Evolutionary conservation across 2,329 filamentous ascomycete genomes (phyloP), one percentile per base, ranked within the genome.

Genomic region (Tolypocladium ophioglossoides): DNA sequence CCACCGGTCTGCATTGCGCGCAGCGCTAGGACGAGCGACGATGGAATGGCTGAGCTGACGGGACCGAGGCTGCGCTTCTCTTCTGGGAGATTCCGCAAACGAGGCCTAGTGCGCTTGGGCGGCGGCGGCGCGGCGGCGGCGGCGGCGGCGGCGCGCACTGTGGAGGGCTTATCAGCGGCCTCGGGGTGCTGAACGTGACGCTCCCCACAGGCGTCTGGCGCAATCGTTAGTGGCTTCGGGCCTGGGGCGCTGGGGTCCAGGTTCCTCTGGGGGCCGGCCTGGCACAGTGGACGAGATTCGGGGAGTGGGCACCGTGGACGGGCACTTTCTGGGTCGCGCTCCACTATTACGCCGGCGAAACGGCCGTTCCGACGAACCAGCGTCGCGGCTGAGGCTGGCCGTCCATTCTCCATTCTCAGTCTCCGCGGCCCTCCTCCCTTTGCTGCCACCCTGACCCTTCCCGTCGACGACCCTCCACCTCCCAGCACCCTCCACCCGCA

Each of bases 321-420:
- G 52, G 57, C 54, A 58, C 56, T 52, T 59, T 57, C 49, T 54
- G 53, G 55, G 40, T 55, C 40, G 56, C 63, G 65, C 75, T 73
- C 77, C 77, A 80, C 78, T 77, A 78, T 80, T 79, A 73, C 69
- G 75, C 78, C 78, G 78, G 76, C 70, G 68, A 79, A 76, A 78
- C 67, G 74, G 77, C 78, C 78, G 77, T 70, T 66, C 68, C 63
- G 68, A 67, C 68, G 67, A 69, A 69, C 68, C 70, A 70, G 63
- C 60, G 59, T 55, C 37, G 32, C 49, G 51, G 20, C 32, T 52
- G 48, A 50, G 51, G 18, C 37, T 18, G 37, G 6, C 48, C 49
- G 34, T 51, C 52, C 39, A 34, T 50, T 51, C 55, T 60, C 54
- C 50, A 55, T 57, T 54, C 58, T 57, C 57, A 54, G 50, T 58